These are phyloP conservation scores for Entelexis paramagnoliae DNA, from an alignment of 1,139 yeast genomes.

Conservation along the genomic window DNA sequence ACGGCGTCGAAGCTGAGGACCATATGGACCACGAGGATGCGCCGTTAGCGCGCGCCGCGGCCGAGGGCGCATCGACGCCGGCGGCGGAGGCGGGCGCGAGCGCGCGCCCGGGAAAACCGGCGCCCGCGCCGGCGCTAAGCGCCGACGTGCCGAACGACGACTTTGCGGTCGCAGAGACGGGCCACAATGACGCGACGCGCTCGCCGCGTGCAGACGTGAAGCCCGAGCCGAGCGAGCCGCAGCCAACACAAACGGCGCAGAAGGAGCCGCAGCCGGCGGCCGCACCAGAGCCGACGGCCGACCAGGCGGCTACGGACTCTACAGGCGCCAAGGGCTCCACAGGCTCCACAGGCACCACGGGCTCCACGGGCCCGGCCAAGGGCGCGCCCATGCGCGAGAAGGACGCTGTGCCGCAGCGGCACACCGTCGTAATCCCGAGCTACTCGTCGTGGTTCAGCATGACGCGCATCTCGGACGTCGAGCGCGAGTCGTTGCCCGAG, in stretches of 20 bases:
- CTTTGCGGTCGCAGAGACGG: no score
- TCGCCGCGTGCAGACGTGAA: no score
- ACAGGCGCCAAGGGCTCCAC: no score
- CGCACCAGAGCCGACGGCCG: no score
- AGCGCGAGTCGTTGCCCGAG: constrained; percentile 74
- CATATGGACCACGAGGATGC: constrained; percentile 1
- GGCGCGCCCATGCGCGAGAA: background rate
- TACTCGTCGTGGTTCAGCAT: constrained; percentile 85
- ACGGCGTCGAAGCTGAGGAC: background rate
- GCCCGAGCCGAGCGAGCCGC: background rate
- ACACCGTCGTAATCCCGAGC: constrained; percentile 84
- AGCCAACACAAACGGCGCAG: no score
- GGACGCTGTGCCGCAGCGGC: constrained; percentile 49
- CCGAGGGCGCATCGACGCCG: background rate
- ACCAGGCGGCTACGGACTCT: no score
- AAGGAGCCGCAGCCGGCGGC: no score
- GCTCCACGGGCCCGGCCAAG: background rate
- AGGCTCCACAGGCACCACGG: no score
- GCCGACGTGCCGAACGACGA: no score
- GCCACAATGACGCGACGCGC: no score
- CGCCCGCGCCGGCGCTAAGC: background rate
- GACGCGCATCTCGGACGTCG: constrained; percentile 55
- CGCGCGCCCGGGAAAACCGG: background rate
- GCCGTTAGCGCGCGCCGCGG: background rate
- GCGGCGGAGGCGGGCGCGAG: background rate